phyloP scores from a whole-genome alignment of 192 early-diverging fungal species.

The Coemansia sp. region DNA sequence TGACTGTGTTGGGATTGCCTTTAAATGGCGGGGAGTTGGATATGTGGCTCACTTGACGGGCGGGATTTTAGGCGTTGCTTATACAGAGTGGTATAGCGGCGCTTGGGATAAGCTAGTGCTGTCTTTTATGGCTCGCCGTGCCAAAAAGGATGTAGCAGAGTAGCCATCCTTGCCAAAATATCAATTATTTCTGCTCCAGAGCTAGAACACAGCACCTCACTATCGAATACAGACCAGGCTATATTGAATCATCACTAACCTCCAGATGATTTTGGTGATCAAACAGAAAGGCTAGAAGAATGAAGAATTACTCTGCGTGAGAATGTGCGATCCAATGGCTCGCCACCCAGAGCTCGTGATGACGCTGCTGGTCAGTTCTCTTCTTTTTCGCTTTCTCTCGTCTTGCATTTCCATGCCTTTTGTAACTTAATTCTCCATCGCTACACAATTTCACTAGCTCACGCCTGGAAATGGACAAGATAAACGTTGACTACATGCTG shows the following conservation, averaged over 20 bases:
- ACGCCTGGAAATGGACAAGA: slow-evolving; percentile 63
- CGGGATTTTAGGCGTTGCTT: slow-evolving; percentile 63
- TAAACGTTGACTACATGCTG: slow-evolving; percentile 80
- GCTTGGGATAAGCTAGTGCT: slow-evolving; percentile 20
- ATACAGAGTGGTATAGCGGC: slow-evolving; percentile 56
- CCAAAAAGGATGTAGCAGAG: not conserved
- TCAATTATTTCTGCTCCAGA: not conserved
- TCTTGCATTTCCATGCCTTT: slow-evolving; percentile 5
- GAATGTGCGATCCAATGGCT: not conserved
- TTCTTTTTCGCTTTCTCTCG: not conserved
- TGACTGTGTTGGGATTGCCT: slow-evolving; percentile 73
- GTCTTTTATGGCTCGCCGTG: not conserved
- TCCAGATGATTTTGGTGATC: not conserved
- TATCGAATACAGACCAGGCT: not conserved
- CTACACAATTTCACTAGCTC: slow-evolving; percentile 2
- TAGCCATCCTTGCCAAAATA: not conserved
- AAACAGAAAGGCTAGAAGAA: too few species aligned
- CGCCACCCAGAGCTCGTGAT: not conserved
- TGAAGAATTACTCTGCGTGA: not conserved
- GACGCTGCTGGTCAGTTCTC: not conserved
- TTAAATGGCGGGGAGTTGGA: slow-evolving; percentile 74
- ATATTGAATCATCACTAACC: not conserved
- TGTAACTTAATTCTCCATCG: not conserved
- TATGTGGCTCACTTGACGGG: slow-evolving; percentile 77
- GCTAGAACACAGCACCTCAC: not conserved